Percentiles rank a stretch among this genome's conserved stretches.
These are phyloP conservation scores for Fusarium tjaetaba DNA, from an alignment of 2,329 filamentous ascomycete genomes.

Conservation along the genomic window DNA sequence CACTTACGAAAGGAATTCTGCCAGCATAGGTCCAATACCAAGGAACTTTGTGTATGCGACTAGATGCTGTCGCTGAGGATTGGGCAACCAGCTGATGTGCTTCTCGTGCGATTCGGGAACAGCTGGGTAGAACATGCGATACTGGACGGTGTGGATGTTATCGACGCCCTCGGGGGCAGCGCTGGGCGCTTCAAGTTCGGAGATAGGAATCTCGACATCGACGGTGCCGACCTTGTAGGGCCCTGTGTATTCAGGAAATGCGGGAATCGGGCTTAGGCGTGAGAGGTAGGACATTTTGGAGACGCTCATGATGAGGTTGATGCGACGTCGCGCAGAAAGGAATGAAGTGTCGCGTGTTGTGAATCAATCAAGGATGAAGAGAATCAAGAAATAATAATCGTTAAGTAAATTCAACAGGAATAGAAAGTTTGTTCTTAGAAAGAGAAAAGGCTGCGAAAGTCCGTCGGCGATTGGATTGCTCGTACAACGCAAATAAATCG, in stretches of 20 bases:
- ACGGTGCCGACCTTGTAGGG: slow-evolving; percentile 75
- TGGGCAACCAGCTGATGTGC: slow-evolving; percentile 79
- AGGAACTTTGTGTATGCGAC: slow-evolving; percentile 81
- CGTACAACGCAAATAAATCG: not conserved
- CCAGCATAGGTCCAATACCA: slow-evolving; percentile 68
- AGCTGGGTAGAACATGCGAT: slow-evolving; percentile 85
- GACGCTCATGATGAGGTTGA: slow-evolving; percentile 29
- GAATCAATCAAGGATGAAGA: not conserved
- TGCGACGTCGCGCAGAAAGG: not conserved
- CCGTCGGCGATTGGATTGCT: not conserved
- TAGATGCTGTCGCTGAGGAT: slow-evolving; percentile 78
- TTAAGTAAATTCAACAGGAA: not conserved
- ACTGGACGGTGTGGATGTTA: slow-evolving; percentile 77
- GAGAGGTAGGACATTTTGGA: slow-evolving; percentile 61
- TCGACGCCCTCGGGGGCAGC: slow-evolving; percentile 62
- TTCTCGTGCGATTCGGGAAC: slow-evolving; percentile 62
- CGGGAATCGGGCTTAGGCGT: slow-evolving; percentile 72
- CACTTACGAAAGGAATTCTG: slow-evolving; percentile 69
- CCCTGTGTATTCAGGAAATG: slow-evolving; percentile 79
- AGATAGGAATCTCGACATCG: slow-evolving; percentile 81
- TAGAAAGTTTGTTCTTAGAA: not conserved
- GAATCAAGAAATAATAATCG: not conserved
- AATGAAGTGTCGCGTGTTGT: not conserved
- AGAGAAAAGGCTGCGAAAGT: not conserved
- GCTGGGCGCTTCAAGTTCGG: slow-evolving; percentile 65